phyloP scores from a whole-genome alignment of 768 basidiomycete genomes.

The Hericium alpestre region DNA sequence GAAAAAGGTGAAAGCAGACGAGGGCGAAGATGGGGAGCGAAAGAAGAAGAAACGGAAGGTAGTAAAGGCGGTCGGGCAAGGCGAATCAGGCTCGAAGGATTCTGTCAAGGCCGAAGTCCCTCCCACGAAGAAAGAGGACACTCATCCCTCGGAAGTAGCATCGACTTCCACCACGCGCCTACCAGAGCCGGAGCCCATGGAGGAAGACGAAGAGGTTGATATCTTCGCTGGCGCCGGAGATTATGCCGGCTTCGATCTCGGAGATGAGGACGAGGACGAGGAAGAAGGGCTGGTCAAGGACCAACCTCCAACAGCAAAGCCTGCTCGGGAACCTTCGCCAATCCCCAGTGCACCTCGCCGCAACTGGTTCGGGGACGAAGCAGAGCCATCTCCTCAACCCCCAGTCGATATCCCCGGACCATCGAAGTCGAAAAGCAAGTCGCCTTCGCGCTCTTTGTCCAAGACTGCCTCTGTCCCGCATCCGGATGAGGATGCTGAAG shows the following conservation, averaged over 20 bases:
- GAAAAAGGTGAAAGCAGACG: conserved; percentile 44
- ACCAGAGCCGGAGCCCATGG: neutral
- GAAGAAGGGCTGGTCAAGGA: conserved; percentile 6
- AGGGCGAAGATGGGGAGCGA: conserved; percentile 27
- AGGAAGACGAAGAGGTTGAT: conserved; percentile 62
- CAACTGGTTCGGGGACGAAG: conserved; percentile 8
- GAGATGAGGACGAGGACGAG: conserved; percentile 28
- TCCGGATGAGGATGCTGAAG: conserved; percentile 25
- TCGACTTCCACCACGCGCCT: conserved; percentile 11
- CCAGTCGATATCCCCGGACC: neutral
- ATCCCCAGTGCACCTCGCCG: neutral
- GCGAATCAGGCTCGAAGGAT: neutral
- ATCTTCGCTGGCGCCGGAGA: conserved; percentile 84
- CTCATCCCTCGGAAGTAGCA: neutral
- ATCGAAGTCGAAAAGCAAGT: neutral
- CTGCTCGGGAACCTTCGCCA: neutral
- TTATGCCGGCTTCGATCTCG: conserved; percentile 60
- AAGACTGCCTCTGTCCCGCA: conserved; percentile 16
- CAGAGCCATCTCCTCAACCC: neutral
- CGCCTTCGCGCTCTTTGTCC: conserved; percentile 8
- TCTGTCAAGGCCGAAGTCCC: no score
- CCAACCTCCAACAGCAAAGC: neutral
- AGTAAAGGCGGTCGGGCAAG: conserved; percentile 12
- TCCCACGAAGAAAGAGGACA: no score
- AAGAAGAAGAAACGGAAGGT: conserved; percentile 54